Base-by-base conservation (phyloP, 345 rosid genomes). In the Gossypioides kirkii region DNA sequence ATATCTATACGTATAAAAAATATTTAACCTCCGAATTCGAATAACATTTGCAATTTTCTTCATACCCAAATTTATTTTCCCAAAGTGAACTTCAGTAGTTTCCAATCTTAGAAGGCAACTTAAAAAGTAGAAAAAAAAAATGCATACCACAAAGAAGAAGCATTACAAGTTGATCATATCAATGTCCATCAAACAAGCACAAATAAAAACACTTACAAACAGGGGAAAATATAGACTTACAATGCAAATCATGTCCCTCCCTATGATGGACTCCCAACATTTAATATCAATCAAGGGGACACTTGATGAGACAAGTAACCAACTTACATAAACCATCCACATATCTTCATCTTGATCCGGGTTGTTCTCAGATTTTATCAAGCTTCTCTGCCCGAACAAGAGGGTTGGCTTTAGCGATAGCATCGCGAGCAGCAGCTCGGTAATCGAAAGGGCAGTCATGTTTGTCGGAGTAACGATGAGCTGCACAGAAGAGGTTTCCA, bases 401-500 rank as follows among this genome's bases (percentile, higher is more conserved):
- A n/a, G 93, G 90, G 78, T 89, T 88, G 62, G 90, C 89, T 78
- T 73, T 89, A 14, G 90, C 86, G 52, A 91, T 87, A 8, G 90
- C 86, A 58, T 86, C 77, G 4, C 84, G 86, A 5, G 74, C 93
- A 23, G 86, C 83, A 61, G 80, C 75, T 4, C 80, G 85, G 65
- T 87, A 88, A 80, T 91, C 94, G 11, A 83, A 88, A 0, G 85
- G 80, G 67, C 97, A 92, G 43, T 77, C 81, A 53, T 90, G 97
- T 49, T 86, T 86, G 78, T 90, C 96, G 1, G 93, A 86, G 82
- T 90, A 88, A 16, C 96, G 93, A 76, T 92, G 94, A 41, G 74
- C 75, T 46, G 85, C 81, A 74, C 97, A 92, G 75, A 85, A 92
- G 60, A 84, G 76, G 79, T 80, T 72, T 10, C 92, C 91, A 8